Base-by-base conservation (phyloP, 306 rosid genomes). In the Carpinus fangiana region DNA sequence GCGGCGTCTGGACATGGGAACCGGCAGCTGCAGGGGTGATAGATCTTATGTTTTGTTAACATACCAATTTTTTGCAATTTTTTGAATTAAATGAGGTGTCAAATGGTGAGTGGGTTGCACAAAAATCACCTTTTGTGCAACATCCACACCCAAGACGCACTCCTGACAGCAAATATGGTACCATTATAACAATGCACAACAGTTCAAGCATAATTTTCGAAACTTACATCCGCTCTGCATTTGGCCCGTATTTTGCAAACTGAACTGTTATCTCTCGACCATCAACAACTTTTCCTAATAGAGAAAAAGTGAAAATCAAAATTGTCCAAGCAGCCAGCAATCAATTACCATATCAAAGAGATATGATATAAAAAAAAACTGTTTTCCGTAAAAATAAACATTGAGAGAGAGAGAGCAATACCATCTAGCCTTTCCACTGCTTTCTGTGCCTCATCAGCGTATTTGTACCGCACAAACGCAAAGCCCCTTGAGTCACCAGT, bases 221-320 rank as follows among this genome's bases (percentile, higher is more conserved):
- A 78, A 87, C 98, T 89, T 87, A 93, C 97, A 93, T 91, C 79
- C 81, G 90, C 88, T 91, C 96, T 1, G 98, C 98, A 87, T 93
- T 91, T 43, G 98, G 98, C 48, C 98, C 98, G 70, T 93, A 93
- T 71, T 93, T 90, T 9, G 98, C 97, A 87, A 93, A 93, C 83
- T 93, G 98, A 62, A 93, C 98, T 12, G 96, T 86, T 79, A 93
- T 93, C 85, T 93, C 98, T 12, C 97, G 97, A 21, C 98, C 98
- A 82, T 91, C 97, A 74, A 93, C 97, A 87, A 90, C 87, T 86
- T 89, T 89, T 73, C 97, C 97, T 91, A 86, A 16, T 12, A 73
- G 2, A 71, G 45, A 61, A 61, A 2, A 51, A n/a, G 47, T 11
- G 41, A 28, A 80, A 69, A 65, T 57, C n/a, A 11, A 31, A 11